phyloP scores from a whole-genome alignment of 768 basidiomycete genomes.

The Lyophyllum semitale region DNA sequence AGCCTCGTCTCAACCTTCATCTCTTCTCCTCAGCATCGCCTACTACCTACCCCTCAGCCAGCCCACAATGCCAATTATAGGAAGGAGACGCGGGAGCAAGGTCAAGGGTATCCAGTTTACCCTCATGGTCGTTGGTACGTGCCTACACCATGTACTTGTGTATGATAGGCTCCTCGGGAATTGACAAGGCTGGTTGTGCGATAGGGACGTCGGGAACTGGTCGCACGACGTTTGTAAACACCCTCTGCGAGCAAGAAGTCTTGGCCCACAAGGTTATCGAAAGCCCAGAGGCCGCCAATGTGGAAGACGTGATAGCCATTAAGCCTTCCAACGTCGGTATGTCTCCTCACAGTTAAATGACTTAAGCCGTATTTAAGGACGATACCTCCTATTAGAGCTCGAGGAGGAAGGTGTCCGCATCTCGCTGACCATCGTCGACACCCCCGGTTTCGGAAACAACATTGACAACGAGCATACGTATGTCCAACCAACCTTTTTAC shows the following conservation, averaged over 20 bases:
- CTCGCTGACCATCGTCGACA: constrained; percentile 88
- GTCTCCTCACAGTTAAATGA: constrained; percentile 9
- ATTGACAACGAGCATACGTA: constrained; percentile 89
- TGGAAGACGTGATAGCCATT: constrained; percentile 76
- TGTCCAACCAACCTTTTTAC: constrained; percentile 27
- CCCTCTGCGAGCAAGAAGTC: constrained; percentile 81
- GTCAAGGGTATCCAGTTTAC: constrained; percentile 92
- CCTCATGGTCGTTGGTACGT: constrained; percentile 86
- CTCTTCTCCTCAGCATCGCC: constrained; percentile 11
- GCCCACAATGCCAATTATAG: constrained; percentile 43
- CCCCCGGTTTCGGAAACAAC: constrained; percentile 89
- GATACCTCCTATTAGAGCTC: constrained; percentile 55
- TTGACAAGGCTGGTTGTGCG: background rate
- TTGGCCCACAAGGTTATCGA: constrained; percentile 67
- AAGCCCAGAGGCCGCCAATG: constrained; percentile 70
- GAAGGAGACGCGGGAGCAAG: constrained; percentile 67
- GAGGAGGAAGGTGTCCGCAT: constrained; percentile 92
- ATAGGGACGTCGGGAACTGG: constrained; percentile 86
- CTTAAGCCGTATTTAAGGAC: background rate
- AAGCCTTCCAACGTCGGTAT: constrained; percentile 80
- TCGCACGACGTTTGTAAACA: constrained; percentile 91
- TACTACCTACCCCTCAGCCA: constrained; percentile 3
- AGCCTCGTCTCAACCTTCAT: constrained; percentile 6
- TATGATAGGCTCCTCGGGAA: background rate
- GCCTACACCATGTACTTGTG: background rate